Evolutionary conservation across 108 stramenopile genomes (phyloP).

Genomic region (Skeletonema grethae): DNA sequence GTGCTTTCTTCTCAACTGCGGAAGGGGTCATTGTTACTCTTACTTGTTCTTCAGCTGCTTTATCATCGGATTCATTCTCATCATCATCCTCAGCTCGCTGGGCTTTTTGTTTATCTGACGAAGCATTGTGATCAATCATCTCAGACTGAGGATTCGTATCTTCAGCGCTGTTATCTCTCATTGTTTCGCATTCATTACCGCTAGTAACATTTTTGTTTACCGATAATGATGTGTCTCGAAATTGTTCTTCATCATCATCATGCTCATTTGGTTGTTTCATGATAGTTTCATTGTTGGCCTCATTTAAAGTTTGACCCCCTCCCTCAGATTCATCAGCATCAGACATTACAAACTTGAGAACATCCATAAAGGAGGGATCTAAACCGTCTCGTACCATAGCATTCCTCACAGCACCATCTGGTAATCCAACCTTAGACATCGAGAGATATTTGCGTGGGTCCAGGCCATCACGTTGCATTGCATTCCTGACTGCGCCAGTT

Average conservation of each 20-base stretch:
- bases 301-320: neutral
- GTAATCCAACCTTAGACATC: constrained; percentile 51
- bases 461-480: constrained; percentile 25
- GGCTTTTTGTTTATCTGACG: too few species aligned
- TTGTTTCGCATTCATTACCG: neutral
- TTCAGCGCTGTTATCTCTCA: neutral
- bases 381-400: constrained; percentile 68
- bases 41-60: neutral
- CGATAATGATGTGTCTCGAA: neutral
- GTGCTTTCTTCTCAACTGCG: too few species aligned
- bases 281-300: neutral
- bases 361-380: constrained; percentile 74
- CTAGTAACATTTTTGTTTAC: neutral
- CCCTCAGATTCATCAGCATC: constrained; percentile 40
- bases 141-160: neutral
- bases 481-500: constrained; percentile 36
- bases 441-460: constrained; percentile 15
- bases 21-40: too few species aligned
- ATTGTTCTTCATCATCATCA: neutral
- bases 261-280: neutral
- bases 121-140: neutral
- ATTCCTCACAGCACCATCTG: constrained; percentile 69
- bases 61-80: neutral
- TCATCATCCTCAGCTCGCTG: neutral
- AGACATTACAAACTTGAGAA: constrained; percentile 39